Evolutionary conservation across 116 monocot species (phyloP).

Genomic region (Papilionanthe hybrid): DNA sequence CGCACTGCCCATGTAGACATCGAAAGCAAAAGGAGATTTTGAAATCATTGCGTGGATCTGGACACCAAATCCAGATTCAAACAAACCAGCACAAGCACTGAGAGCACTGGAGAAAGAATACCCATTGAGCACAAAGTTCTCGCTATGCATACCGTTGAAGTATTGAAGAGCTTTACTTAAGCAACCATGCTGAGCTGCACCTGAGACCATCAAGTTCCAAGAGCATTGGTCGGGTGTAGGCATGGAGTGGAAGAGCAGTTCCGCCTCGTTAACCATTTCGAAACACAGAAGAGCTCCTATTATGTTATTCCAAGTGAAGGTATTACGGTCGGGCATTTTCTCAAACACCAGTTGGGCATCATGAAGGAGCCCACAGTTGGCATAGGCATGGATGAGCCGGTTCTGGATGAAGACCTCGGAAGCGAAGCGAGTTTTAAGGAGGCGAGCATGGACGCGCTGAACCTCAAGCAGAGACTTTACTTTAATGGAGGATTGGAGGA

Average conservation of each 20-base stretch:
- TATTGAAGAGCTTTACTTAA: slow-evolving; percentile 31
- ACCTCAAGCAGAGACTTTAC: slow-evolving; percentile 19
- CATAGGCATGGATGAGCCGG: slow-evolving; percentile 56
- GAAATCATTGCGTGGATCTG: slow-evolving; percentile 52
- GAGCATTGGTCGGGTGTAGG: slow-evolving; percentile 68
- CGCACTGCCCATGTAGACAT: slow-evolving; percentile 67
- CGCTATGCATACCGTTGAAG: slow-evolving; percentile 41
- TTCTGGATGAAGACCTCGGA: slow-evolving; percentile 61
- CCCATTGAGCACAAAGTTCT: slow-evolving; percentile 32
- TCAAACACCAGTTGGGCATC: slow-evolving; percentile 46
- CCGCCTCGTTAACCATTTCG: slow-evolving; percentile 30
- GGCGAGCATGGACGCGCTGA: slow-evolving; percentile 31
- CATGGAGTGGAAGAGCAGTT: slow-evolving; percentile 29
- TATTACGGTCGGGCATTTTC: slow-evolving; percentile 30
- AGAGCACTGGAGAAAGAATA: slow-evolving; percentile 58
- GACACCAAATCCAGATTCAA: slow-evolving; percentile 20
- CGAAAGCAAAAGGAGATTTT: slow-evolving; percentile 29
- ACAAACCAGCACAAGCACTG: slow-evolving; percentile 47
- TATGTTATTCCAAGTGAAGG: slow-evolving; percentile 52
- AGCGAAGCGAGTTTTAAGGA: slow-evolving; percentile 49
- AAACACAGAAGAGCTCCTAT: slow-evolving; percentile 24
- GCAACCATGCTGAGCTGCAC: slow-evolving; percentile 46
- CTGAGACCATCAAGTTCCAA: slow-evolving; percentile 72
- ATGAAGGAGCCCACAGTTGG: slow-evolving; percentile 27
- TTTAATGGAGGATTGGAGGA: slow-evolving; percentile 48